Base-by-base conservation (phyloP, 2,329 filamentous ascomycete genomes). In the Clonostachys sp. region DNA sequence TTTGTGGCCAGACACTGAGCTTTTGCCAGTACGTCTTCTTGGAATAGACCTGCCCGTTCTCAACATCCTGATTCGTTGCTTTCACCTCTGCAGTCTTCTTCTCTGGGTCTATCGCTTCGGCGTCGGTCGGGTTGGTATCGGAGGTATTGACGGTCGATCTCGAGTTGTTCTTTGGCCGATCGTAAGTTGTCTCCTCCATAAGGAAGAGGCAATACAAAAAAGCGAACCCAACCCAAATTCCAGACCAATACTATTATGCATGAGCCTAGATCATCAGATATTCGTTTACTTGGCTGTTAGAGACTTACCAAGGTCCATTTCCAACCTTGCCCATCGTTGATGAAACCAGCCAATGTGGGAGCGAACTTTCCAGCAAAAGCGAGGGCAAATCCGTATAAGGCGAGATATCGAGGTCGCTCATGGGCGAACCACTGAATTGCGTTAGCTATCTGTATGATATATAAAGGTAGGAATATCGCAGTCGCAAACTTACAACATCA, bases 121-220 rank as follows among this genome's bases (percentile, higher is more conserved):
- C 36, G 12, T 24, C 34, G 10, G 41, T 41, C 8, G 40, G 6
- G n/a, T 46, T 17, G 12, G n/a, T 34, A 34, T 14, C 45, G 12
- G 18, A 9, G 45, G 30, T 33, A 18, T 45, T 17, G 17, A 18
- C n/a, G 43, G 14, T 34, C 12, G 14, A 35, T 12, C 20, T 24
- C 24, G 24, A 30, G 8, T 8, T 30, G 24, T 30, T 30, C 24
- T 30, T 30, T 30, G 24, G 24, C 39, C 74, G 65, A 41, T 70
- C 61, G 52, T 83, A 84, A 14, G 73, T 73, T 6, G 78, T 80
- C 57, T 84, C 80, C 52, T 83, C 80, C 50, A 81, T 77, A 54
- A 83, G 76, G 49, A 83, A 63, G 56, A 83, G 80, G 1, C 72
- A 49, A 34, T 72, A 64, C 1, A 70, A 39, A 13, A 63, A 63